Conservation (phyloP, 495 filamentous ascomycete genomes). For the Aspergillus affinis region DNA sequence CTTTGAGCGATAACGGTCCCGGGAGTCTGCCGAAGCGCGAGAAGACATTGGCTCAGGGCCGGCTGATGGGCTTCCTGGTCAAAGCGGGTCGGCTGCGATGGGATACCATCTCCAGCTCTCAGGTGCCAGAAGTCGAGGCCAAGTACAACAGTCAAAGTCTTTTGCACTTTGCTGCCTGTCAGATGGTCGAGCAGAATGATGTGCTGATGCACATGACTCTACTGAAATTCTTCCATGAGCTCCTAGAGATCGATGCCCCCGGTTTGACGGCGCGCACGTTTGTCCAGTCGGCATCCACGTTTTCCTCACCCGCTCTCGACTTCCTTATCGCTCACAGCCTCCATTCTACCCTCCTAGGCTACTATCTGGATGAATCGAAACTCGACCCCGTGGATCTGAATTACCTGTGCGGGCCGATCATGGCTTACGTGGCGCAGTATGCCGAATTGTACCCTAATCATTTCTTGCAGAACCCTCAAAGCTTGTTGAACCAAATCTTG, state of each 20-base stretch:
- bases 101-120: slow-evolving; percentile 55
- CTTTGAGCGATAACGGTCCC: slow-evolving; percentile 41
- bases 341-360: slow-evolving; percentile 49
- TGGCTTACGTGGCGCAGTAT: slow-evolving; percentile 59
- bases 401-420: slow-evolving; percentile 54
- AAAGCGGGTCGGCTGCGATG: slow-evolving; percentile 66
- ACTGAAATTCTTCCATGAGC: slow-evolving; percentile 71
- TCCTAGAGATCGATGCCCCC: slow-evolving; percentile 51
- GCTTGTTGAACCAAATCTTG: slow-evolving; percentile 45
- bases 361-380: slow-evolving; percentile 52
- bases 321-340: slow-evolving; percentile 53
- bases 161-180: slow-evolving; percentile 68
- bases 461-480: slow-evolving; percentile 43
- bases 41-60: slow-evolving; percentile 74
- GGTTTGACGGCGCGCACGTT: slow-evolving; percentile 33
- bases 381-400: slow-evolving; percentile 51
- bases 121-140: slow-evolving; percentile 59
- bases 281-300: slow-evolving; percentile 39
- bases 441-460: slow-evolving; percentile 55
- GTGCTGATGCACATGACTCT: slow-evolving; percentile 77
- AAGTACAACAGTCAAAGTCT: slow-evolving; percentile 57
- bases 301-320: slow-evolving; percentile 54
- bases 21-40: slow-evolving; percentile 56
- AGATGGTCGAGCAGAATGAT: slow-evolving; percentile 75
- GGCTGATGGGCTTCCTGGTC: slow-evolving; percentile 69